phyloP scores from a whole-genome alignment of 306 rosid species.

The Cucumis hystrix region DNA sequence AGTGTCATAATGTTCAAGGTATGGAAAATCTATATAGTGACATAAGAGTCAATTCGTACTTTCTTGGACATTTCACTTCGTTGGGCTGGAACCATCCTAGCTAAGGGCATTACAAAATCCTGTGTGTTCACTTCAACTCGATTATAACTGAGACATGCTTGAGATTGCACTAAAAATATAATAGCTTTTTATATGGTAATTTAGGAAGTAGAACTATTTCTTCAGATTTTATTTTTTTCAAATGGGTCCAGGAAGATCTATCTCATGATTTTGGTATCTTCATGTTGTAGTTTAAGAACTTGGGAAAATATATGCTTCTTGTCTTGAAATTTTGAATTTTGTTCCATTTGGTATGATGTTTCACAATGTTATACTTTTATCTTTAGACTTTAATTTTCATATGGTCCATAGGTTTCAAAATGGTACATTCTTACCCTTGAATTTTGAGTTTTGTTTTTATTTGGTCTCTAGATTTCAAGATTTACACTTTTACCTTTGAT shows the following conservation, averaged over 20 bases:
- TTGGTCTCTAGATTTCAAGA: no score
- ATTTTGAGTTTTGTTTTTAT: no score
- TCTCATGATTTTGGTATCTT: neutral
- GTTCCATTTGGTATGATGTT: no score
- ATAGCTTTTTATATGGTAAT: neutral
- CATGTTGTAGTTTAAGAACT: neutral
- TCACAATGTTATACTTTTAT: no score
- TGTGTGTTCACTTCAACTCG: neutral
- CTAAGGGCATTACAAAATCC: neutral
- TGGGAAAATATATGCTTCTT: no score
- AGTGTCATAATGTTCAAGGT: slow-evolving; percentile 93
- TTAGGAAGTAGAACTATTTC: neutral
- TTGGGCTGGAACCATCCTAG: neutral
- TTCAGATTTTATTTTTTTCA: neutral
- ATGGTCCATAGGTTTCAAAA: no score
- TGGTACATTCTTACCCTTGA: no score
- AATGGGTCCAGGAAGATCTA: neutral
- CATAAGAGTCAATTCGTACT: no score
- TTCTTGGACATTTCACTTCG: no score
- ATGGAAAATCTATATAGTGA: neutral
- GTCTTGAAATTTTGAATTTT: no score
- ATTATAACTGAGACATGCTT: neutral
- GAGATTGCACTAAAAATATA: neutral
- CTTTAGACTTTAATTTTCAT: no score
- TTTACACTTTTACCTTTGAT: no score